Evolutionary conservation across 1,139 yeast genomes (phyloP), one percentile per base, ranked within the genome.

Genomic region (Debaryomyces nepalensis): DNA sequence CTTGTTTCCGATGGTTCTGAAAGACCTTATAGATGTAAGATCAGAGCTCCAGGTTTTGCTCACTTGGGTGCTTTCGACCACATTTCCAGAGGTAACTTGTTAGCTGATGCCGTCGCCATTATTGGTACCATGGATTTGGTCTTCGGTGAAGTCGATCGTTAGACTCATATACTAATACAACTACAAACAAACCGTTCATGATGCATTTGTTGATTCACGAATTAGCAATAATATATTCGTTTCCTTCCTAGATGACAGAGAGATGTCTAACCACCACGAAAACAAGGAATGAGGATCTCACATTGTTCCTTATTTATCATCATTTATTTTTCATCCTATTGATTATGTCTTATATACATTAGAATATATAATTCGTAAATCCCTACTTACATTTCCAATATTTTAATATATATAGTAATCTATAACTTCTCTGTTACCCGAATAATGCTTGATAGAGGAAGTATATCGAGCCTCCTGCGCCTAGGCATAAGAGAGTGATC

Each of bases 111-210:
- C 26, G 96, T 88, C 45, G 96, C 96, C 49, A 88, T 88, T 63
- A 87, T 88, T 61, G 96, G 96, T 74, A 88, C 96, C 49, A 87
- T 88, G 96, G 96, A 88, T 75, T 81, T 88, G 67, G 96, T 88
- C 66, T 88, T 88, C 65, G 96, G 96, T 59, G 96, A 88, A 69
- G 96, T 88, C 55, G 96, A 88, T 73, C 90, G 96, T 45, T 88
- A 73, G 34, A 20, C 20, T 19, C 21, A 6, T 12, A n/a, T 19
- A 16, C n/a, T 23, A 19, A 14, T 26, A 22, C 15, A 30, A 37
- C 18, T 14, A 20, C 31, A 34, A 24, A 32, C 19, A 26, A 21
- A 30, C 26, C 39, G 37, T 39, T 36, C 39, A 36, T 36, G 27
- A 26, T 45, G 48, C 48, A 45, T 45, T 45, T 45, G 45, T 42